phyloP scores from a whole-genome alignment of 1,139 yeast species.

The Scheffersomyces illinoinensis region DNA sequence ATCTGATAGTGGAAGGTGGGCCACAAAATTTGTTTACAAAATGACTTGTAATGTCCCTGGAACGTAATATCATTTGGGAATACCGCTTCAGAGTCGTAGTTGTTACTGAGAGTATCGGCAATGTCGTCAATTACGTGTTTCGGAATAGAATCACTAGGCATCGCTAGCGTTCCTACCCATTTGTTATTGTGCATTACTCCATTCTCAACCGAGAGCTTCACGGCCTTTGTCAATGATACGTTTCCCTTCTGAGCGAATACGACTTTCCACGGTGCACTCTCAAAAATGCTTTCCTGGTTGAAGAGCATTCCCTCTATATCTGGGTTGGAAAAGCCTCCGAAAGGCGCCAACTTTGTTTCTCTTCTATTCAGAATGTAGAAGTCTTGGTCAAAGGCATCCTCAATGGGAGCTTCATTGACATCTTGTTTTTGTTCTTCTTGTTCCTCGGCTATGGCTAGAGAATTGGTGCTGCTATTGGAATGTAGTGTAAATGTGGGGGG shows the following conservation, averaged over 20 bases:
- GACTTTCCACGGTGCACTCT: constrained; percentile 74
- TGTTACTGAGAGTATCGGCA: constrained; percentile 39
- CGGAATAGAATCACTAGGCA: constrained; percentile 85
- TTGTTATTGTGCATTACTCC: constrained; percentile 48
- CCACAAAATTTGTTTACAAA: constrained; percentile 93
- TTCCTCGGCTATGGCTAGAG: constrained; percentile 34
- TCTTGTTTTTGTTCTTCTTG: constrained; percentile 22
- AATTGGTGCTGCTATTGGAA: constrained; percentile 30
- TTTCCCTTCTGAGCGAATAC: constrained; percentile 76
- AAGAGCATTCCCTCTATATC: constrained; percentile 44
- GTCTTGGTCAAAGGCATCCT: constrained; percentile 12
- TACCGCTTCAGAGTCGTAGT: constrained; percentile 64
- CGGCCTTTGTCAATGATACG: constrained; percentile 85
- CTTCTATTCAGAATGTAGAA: constrained; percentile 30
- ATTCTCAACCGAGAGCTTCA: constrained; percentile 58
- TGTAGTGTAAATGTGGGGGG: constrained; percentile 24
- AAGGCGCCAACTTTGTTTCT: constrained; percentile 56
- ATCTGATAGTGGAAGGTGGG: constrained; percentile 96
- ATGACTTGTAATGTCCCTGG: constrained; percentile 86
- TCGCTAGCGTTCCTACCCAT: constrained; percentile 91
- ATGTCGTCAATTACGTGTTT: constrained; percentile 52
- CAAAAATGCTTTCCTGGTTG: constrained; percentile 57
- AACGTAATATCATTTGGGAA: constrained; percentile 76
- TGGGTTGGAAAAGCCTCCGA: constrained; percentile 71
- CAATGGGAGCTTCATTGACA: background rate